Percentiles rank a stretch among this genome's conserved stretches.
Conservation (phyloP, 192 early-diverging fungal genomes). For the Pilobolus umbonatus region DNA sequence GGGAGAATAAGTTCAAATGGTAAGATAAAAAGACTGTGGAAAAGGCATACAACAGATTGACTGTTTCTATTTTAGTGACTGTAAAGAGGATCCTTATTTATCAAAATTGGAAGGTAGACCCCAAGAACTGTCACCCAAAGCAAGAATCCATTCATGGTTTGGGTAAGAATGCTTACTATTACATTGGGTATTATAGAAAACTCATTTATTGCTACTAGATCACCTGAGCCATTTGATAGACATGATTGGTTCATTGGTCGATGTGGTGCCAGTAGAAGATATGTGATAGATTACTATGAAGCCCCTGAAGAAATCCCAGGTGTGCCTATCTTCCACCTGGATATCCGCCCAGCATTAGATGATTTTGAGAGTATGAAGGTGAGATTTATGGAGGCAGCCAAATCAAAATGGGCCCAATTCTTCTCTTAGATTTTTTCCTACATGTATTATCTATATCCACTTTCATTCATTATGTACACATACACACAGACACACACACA, state of each 20-base stretch:
- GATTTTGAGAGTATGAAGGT: conserved; percentile 57
- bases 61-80: conserved; percentile 19
- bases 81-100: conserved; percentile 54
- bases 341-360: conserved; percentile 93
- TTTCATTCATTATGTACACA: no score
- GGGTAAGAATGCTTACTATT: conserved; percentile 45
- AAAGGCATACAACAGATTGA: neutral
- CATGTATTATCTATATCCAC: neutral
- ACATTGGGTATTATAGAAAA: neutral
- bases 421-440: neutral
- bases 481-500: no score
- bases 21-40: conserved; percentile 28
- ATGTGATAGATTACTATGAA: conserved; percentile 96
- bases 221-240: conserved; percentile 90
- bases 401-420: conserved; percentile 41
- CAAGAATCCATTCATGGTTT: conserved; percentile 56
- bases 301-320: conserved; percentile 62
- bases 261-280: conserved; percentile 86
- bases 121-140: conserved; percentile 67
- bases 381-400: conserved; percentile 59
- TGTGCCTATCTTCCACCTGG: conserved; percentile 83
- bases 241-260: conserved; percentile 96
- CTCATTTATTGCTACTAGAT: conserved; percentile 37
- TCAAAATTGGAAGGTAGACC: conserved; percentile 85
- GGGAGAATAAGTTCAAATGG: conserved; percentile 71